These are phyloP conservation scores for Oxalis stricta DNA, from an alignment of 441 rosid species.

Conservation along the genomic window DNA sequence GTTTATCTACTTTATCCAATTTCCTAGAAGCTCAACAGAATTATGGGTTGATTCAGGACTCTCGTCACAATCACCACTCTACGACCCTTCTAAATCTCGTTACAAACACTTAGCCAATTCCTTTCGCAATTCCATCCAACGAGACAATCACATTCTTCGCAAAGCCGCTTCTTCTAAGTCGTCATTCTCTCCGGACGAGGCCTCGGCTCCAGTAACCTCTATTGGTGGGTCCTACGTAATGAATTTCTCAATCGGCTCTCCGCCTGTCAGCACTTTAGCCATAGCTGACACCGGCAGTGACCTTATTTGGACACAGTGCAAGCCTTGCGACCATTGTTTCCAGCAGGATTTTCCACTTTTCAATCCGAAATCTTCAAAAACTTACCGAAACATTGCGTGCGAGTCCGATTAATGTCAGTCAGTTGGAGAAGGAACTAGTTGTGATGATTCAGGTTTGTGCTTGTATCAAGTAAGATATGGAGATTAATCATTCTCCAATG, in stretches of 20 bases:
- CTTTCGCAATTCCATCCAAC: slow-evolving; percentile 9
- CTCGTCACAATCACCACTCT: slow-evolving; percentile 20
- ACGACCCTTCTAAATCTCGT: slow-evolving; percentile 4
- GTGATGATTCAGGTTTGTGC: slow-evolving; percentile 9
- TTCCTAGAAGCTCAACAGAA: too few relatives aligned
- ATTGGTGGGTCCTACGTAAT: slow-evolving; percentile 12
- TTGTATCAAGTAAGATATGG: slow-evolving; percentile 14
- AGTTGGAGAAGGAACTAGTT: neutral
- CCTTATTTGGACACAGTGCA: slow-evolving; percentile 40
- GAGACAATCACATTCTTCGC: slow-evolving; percentile 6
- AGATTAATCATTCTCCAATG: slow-evolving; percentile 20
- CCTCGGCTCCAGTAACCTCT: slow-evolving; percentile 9
- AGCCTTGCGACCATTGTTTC: slow-evolving; percentile 21
- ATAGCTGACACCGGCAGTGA: slow-evolving; percentile 34
- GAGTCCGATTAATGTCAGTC: slow-evolving; percentile 10
- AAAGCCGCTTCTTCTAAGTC: too few relatives aligned
- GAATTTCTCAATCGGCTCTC: slow-evolving; percentile 31
- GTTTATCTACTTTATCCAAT: too few relatives aligned
- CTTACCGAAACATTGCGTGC: slow-evolving; percentile 24
- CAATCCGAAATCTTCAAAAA: slow-evolving; percentile 21
- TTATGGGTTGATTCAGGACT: too few relatives aligned
- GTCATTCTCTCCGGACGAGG: neutral
- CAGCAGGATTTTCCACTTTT: slow-evolving; percentile 16
- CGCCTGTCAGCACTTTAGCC: slow-evolving; percentile 17
- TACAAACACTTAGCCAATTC: slow-evolving; percentile 8